Percentiles rank a stretch among this genome's conserved stretches.
phyloP scores from a whole-genome alignment of 768 basidiomycete genomes.

The Tephrocybe sp. region DNA sequence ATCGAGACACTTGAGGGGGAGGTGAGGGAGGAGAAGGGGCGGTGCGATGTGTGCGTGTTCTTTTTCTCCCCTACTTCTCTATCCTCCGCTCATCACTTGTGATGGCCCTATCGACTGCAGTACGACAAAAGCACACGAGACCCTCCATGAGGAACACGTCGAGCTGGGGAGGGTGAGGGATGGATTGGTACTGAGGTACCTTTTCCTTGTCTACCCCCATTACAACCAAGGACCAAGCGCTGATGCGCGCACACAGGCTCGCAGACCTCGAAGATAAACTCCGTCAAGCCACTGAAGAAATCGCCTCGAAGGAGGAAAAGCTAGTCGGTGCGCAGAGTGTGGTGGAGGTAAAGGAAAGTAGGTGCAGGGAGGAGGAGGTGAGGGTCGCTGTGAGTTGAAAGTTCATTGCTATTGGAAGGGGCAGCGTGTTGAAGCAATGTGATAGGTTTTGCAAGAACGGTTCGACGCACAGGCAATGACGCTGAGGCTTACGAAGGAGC shows the following conservation, averaged over 20 bases:
- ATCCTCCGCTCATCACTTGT: too few species aligned
- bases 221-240: too few species aligned
- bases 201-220: background rate
- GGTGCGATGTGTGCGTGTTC: background rate
- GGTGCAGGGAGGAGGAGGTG: slow-evolving; percentile 10
- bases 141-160: background rate
- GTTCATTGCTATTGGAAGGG: background rate
- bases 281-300: background rate
- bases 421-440: too few species aligned
- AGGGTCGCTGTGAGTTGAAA: slow-evolving; percentile 7
- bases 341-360: background rate
- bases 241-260: too few species aligned
- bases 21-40: background rate
- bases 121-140: slow-evolving; percentile 1
- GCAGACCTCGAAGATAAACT: slow-evolving; percentile 5
- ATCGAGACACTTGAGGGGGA: slow-evolving; percentile 2
- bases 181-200: slow-evolving; percentile 1
- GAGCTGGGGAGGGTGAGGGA: background rate
- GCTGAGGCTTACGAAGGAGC: slow-evolving; percentile 53
- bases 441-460: slow-evolving; percentile 54
- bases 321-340: background rate
- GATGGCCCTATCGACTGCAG: too few species aligned
- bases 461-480: slow-evolving; percentile 58
- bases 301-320: background rate
- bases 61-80: too few species aligned